Conservation (phyloP, 2,329 filamentous ascomycete species). For the Trichoderma sp. region DNA sequence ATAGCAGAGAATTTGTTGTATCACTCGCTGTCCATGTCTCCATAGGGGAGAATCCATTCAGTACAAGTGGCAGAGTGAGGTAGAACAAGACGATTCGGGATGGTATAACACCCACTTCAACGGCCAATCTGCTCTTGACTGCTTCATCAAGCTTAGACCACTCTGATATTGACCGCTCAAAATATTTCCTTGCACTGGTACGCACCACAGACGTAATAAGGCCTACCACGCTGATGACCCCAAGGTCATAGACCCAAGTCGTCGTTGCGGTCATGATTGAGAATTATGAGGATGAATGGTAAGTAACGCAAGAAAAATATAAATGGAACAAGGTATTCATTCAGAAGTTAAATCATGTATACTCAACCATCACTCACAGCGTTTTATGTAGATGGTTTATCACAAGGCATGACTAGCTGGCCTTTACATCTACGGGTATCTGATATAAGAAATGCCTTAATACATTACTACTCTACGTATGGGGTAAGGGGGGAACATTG, state of each 20-base stretch:
- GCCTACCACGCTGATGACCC: not conserved
- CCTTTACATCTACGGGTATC: not conserved
- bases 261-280: not conserved
- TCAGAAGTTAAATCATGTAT: not conserved
- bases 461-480: not conserved
- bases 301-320: not conserved
- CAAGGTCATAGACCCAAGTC: not conserved
- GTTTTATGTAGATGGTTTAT: not conserved
- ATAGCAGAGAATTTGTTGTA: not conserved
- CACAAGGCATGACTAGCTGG: not conserved
- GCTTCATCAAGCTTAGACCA: not conserved
- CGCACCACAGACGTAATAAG: not conserved
- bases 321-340: not conserved
- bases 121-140: not conserved
- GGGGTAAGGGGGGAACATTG: not conserved
- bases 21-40: not conserved
- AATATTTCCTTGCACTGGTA: not conserved
- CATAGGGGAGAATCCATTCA: not conserved
- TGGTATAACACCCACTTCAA: slow-evolving; percentile 1
- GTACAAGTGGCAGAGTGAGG: not conserved
- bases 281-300: no score
- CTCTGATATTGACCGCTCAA: not conserved
- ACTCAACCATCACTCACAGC: not conserved
- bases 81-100: not conserved
- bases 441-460: not conserved